phyloP scores from a whole-genome alignment of 164 flowering plant species.

The Amborella trichopoda region DNA sequence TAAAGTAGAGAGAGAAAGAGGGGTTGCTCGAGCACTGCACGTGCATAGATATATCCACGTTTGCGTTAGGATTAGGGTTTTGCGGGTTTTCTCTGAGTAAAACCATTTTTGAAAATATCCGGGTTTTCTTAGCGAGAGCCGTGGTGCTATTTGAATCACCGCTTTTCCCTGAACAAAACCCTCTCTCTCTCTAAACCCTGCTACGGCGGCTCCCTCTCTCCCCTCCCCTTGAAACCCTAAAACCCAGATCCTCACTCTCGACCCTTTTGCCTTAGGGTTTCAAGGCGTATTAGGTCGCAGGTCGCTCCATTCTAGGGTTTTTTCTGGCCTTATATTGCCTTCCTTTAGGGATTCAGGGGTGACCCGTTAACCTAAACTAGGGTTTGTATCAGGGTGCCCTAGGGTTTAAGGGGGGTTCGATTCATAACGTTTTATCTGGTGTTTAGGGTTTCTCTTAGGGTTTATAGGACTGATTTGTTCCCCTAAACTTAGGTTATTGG shows the following conservation, averaged over 20 bases:
- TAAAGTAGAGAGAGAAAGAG: no score
- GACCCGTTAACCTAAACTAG: neutral
- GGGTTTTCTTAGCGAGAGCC: neutral
- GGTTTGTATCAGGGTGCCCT: neutral
- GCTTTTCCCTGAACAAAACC: conserved; percentile 3
- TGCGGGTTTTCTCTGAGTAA: no score
- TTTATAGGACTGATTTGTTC: no score
- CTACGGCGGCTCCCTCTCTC: conserved; percentile 12
- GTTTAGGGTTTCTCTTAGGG: no score
- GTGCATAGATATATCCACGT: no score
- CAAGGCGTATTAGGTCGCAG: neutral
- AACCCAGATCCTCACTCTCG: neutral
- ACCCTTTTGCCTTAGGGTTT: neutral
- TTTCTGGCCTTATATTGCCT: neutral
- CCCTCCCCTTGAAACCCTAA: conserved; percentile 3
- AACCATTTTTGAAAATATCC: no score
- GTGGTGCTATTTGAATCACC: conserved; percentile 17
- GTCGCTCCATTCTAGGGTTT: neutral
- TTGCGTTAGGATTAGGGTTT: no score
- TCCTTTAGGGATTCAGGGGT: neutral
- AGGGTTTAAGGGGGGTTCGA: no score
- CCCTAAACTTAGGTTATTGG: no score
- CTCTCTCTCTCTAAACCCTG: neutral
- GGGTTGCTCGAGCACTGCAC: no score
- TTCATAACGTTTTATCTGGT: no score